Conservation (phyloP, 306 rosid species). For the Lotus japonicus region DNA sequence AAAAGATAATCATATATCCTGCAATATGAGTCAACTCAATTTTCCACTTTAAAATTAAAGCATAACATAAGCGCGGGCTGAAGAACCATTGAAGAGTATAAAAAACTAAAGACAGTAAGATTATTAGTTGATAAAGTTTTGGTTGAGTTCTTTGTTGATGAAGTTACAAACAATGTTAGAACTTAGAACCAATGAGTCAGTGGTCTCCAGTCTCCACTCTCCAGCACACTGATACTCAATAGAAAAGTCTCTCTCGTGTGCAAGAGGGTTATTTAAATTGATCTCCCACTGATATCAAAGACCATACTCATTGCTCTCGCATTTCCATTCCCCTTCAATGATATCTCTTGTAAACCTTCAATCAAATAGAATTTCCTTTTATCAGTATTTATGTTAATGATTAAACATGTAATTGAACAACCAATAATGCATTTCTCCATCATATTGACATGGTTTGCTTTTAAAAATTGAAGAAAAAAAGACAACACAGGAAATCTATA, state of each 20-base stretch:
- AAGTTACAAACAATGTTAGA: neutral
- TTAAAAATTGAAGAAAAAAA: neutral
- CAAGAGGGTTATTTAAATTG: no score
- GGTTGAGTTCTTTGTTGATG: neutral
- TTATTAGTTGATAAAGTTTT: neutral
- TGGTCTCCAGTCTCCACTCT: no score
- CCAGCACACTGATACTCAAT: neutral
- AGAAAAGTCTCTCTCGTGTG: neutral
- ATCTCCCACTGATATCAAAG: no score
- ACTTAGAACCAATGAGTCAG: neutral
- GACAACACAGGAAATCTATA: neutral
- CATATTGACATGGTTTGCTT: neutral
- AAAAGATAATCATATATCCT: neutral
- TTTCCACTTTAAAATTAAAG: neutral
- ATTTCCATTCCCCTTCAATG: neutral
- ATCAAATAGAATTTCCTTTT: neutral
- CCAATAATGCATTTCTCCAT: neutral
- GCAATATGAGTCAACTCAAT: neutral
- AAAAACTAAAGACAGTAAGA: neutral
- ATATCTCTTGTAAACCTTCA: conserved; percentile 3
- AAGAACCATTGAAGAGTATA: neutral
- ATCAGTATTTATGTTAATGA: neutral
- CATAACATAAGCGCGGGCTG: neutral
- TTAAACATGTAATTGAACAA: neutral
- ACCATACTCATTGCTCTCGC: no score